A percentile compares a stretch with the other conserved stretches of the same genome.
These are phyloP conservation scores for Pythium phragmitis DNA, from an alignment of 352 stramenopile genomes.

Conservation along the genomic window DNA sequence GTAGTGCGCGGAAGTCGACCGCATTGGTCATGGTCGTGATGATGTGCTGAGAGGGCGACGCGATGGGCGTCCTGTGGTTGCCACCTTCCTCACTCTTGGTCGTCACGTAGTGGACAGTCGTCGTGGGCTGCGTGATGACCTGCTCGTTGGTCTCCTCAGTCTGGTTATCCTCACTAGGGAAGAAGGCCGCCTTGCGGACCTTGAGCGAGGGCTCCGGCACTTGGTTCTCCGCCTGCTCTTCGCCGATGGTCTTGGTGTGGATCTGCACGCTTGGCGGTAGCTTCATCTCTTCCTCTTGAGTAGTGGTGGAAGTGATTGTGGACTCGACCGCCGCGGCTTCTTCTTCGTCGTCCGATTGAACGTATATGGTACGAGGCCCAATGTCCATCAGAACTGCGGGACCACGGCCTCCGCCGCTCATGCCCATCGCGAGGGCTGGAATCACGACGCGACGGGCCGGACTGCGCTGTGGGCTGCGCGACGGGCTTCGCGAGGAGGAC, in stretches of 20 bases:
- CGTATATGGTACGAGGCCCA: slow-evolving; percentile 5
- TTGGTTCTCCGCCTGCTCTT: slow-evolving; percentile 5
- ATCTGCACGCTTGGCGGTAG: slow-evolving; percentile 17
- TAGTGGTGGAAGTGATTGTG: not conserved
- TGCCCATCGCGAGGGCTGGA: slow-evolving; percentile 1
- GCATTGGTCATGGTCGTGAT: not conserved
- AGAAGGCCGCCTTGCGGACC: not conserved
- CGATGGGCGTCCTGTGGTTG: slow-evolving; percentile 2
- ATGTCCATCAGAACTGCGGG: slow-evolving; percentile 15
- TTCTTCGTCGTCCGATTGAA: slow-evolving; percentile 9
- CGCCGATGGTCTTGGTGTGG: slow-evolving; percentile 16
- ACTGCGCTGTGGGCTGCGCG: slow-evolving; percentile 11
- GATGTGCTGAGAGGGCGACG: not conserved
- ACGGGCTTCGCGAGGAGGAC: not conserved
- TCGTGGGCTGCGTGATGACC: too few relatives aligned
- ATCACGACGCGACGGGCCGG: slow-evolving; percentile 13
- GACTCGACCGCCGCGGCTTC: not conserved
- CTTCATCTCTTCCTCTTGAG: not conserved
- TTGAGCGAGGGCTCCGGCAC: slow-evolving; percentile 1
- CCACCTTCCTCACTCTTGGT: slow-evolving; percentile 4
- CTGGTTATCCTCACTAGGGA: slow-evolving; percentile 10
- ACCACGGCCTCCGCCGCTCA: slow-evolving; percentile 9
- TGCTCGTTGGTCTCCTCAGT: not conserved
- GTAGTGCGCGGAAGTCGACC: not conserved
- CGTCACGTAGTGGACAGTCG: slow-evolving; percentile 14